Evolutionary conservation across 805 yeast genomes (phyloP).

Genomic region (Clavispora asparagi): DNA sequence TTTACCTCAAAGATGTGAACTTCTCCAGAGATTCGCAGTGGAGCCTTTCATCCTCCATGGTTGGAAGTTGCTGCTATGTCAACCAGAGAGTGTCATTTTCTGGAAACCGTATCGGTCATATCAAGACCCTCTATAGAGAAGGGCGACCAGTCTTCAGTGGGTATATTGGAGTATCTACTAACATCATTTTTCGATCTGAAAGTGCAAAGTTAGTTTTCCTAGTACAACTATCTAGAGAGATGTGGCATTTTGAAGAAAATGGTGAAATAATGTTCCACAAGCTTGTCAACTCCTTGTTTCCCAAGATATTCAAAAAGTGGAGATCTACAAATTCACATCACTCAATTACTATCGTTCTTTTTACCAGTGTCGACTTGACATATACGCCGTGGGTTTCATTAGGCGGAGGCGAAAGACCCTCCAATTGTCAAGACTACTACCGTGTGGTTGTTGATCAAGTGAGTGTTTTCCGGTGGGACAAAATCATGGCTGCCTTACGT

Average conservation of each 20-base stretch:
- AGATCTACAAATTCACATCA: slow-evolving; percentile 83
- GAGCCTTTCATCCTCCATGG: slow-evolving; percentile 61
- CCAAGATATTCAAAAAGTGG: slow-evolving; percentile 86
- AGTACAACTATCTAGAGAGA: slow-evolving; percentile 86
- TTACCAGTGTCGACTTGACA: slow-evolving; percentile 71
- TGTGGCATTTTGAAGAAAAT: slow-evolving; percentile 97
- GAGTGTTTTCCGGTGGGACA: slow-evolving; percentile 81
- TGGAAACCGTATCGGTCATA: slow-evolving; percentile 55
- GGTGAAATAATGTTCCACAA: slow-evolving; percentile 94
- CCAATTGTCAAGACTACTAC: slow-evolving; percentile 71
- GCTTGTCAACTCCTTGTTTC: slow-evolving; percentile 86
- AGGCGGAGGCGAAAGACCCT: slow-evolving; percentile 66
- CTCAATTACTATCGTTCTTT: slow-evolving; percentile 80
- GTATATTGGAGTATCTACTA: slow-evolving; percentile 68
- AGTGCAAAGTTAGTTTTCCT: slow-evolving; percentile 79
- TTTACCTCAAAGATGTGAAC: slow-evolving; percentile 73
- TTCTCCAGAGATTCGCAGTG: slow-evolving; percentile 92
- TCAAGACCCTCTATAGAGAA: slow-evolving; percentile 57
- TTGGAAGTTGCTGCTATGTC: slow-evolving; percentile 59
- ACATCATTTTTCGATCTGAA: slow-evolving; percentile 83
- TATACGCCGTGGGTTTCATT: slow-evolving; percentile 50
- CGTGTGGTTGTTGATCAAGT: slow-evolving; percentile 95
- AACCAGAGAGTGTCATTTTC: slow-evolving; percentile 63
- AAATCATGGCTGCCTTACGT: slow-evolving; percentile 82
- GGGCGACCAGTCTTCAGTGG: slow-evolving; percentile 74